Evolutionary conservation across 768 basidiomycete genomes (phyloP), one percentile per base, ranked within the genome.

Genomic region (Mycena metata): DNA sequence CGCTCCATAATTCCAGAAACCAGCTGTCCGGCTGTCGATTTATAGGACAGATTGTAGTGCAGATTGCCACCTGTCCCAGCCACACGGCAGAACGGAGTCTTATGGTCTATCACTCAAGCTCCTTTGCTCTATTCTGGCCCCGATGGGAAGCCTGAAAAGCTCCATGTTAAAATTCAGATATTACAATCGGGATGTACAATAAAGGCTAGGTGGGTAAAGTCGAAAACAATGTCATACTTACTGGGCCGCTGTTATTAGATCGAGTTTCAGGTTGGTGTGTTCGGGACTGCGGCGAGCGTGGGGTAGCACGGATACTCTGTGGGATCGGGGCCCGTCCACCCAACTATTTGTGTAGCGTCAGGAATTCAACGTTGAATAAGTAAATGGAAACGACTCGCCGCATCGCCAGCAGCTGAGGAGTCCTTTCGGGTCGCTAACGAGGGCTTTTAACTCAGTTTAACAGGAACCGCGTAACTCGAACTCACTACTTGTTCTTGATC

Each of bases 401-500:
- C 79, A 80, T 60, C 76, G 74, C 78, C 79, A 80, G 58, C 79
- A 80, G 58, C 78, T 73, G 46, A 80, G 70, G 8, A 80, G 58
- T 15, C 74, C 63, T 8, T 66, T 3, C 12, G 78, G 78, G 56
- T 79, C 79, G 63, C 78, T 80, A 54, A 5, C 24, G 24, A 11
- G 13, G 4, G n/a, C n/a, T 1, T 35, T 3, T 58, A 35, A 42
- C n/a, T 8, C 30, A 8, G 13, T 7, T 12, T 7, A n/a, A 50
- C 36, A 55, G 3, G 26, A 5, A 21, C 3, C 30, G 9, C 4
- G 39, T 39, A 39, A 2, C 9, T 39, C 39, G 7, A 19, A 75
- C 79, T 65, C 57, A 81, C 79, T 80, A 82, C 57, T 80, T 79
- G 23, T 67, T 49, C 72, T 82, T 81, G 54, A 81, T 66, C 11